Evolutionary conservation across 2,329 filamentous ascomycete genomes (phyloP).

Genomic region (Nemania serpens): DNA sequence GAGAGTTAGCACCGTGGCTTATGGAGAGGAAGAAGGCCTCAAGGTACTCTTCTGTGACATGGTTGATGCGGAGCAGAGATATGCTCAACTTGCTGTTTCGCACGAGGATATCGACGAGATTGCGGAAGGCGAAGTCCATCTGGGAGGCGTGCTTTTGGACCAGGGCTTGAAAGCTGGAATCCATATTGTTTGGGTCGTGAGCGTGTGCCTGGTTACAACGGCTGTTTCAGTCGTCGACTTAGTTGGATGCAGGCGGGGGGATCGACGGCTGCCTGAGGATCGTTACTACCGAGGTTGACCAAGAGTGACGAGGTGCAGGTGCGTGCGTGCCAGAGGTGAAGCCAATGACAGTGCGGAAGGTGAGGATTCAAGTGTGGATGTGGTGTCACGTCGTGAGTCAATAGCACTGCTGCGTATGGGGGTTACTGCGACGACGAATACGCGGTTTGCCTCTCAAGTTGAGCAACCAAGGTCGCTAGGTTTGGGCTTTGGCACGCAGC

Average conservation of each 20-base stretch:
- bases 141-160: slow-evolving; percentile 23
- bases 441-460: background rate
- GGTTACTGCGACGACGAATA: slow-evolving; percentile 1
- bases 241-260: background rate
- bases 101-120: slow-evolving; percentile 29
- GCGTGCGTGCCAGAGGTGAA: slow-evolving; percentile 10
- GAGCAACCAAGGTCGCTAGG: no score
- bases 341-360: slow-evolving; percentile 1
- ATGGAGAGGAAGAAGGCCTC: background rate
- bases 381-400: slow-evolving; percentile 7
- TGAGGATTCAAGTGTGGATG: background rate
- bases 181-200: slow-evolving; percentile 9
- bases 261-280: slow-evolving; percentile 2
- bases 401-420: background rate
- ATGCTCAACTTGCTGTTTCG: slow-evolving; percentile 32
- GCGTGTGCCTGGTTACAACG: background rate
- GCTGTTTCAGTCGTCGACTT: slow-evolving; percentile 4
- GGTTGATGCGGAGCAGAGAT: slow-evolving; percentile 35
- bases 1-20: background rate
- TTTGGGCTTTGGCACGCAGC: no score
- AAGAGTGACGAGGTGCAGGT: background rate
- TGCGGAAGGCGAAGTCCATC: slow-evolving; percentile 35
- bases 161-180: slow-evolving; percentile 27
- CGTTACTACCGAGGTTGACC: slow-evolving; percentile 1
- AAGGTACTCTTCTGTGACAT: slow-evolving; percentile 40